Conservation (phyloP, 768 basidiomycete genomes). For the Mycena filopes region DNA sequence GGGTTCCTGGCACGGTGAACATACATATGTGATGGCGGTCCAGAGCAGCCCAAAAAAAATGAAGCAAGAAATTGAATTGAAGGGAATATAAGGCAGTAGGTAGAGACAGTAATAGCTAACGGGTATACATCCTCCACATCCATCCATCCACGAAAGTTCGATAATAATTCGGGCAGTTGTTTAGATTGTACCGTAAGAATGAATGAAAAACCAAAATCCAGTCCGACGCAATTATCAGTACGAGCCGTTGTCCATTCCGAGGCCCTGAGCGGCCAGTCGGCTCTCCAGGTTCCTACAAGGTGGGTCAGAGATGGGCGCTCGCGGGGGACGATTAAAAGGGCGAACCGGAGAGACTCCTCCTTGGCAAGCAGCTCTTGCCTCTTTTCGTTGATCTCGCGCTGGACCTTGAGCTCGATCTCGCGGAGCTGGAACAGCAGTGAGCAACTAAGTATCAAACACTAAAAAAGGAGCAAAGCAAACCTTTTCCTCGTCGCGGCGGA, state of each 20-base stretch:
- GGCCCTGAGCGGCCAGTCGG: constrained; percentile 64
- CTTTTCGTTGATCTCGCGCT: constrained; percentile 90
- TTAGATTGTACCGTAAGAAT: constrained; percentile 24
- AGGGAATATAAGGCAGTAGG: constrained; percentile 7
- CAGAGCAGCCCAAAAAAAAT: no score
- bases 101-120: constrained; percentile 12
- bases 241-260: constrained; percentile 20
- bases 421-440: constrained; percentile 61
- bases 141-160: constrained; percentile 23
- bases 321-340: constrained; percentile 5
- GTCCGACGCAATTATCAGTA: constrained; percentile 23
- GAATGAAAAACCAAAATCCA: constrained; percentile 3
- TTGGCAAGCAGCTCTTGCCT: constrained; percentile 87
- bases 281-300: constrained; percentile 63
- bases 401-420: constrained; percentile 87
- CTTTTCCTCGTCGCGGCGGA: constrained; percentile 89
- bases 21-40: no score
- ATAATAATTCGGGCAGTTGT: constrained; percentile 14
- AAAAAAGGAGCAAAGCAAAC: constrained; percentile 41
- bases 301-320: background rate
- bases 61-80: background rate
- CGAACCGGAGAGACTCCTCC: constrained; percentile 81
- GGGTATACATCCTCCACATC: constrained; percentile 30
- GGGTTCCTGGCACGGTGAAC: no score
- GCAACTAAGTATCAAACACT: constrained; percentile 8